Conservation (phyloP, 176 grass and related monocot genomes). For the Triticum turgidum region DNA sequence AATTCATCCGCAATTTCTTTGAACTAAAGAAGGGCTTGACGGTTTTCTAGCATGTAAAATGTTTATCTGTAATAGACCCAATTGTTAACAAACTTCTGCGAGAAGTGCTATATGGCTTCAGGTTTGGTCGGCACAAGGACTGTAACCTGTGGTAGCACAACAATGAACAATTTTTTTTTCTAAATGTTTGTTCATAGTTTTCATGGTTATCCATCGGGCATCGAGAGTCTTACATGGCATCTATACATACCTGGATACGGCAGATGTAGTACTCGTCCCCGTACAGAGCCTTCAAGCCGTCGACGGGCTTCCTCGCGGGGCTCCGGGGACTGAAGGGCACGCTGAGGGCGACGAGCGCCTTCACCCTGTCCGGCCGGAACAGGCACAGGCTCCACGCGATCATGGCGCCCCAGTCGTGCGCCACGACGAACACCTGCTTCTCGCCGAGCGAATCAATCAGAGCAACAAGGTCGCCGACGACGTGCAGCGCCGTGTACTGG, state of each 20-base stretch:
- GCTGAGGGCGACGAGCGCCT: constrained; percentile 54
- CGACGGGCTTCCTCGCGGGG: constrained; percentile 37
- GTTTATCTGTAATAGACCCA: too few relatives aligned
- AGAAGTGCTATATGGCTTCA: too few relatives aligned
- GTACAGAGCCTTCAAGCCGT: constrained; percentile 39
- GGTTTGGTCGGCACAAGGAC: too few relatives aligned
- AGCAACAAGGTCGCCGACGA: constrained; percentile 38
- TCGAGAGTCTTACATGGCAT: neutral
- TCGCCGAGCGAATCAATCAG: constrained; percentile 22
- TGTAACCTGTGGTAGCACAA: too few relatives aligned
- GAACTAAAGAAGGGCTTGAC: too few relatives aligned
- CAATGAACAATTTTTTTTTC: too few relatives aligned
- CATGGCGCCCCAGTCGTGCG: constrained; percentile 66
- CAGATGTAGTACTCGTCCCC: constrained; percentile 70
- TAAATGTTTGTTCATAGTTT: neutral
- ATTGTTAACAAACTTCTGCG: too few relatives aligned
- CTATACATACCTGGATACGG: neutral
- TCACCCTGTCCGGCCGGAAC: constrained; percentile 56
- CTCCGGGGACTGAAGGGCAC: constrained; percentile 45
- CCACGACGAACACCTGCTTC: constrained; percentile 50
- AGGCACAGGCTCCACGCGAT: constrained; percentile 55
- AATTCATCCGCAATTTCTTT: too few relatives aligned
- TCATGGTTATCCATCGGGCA: neutral
- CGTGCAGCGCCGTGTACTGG: constrained; percentile 30
- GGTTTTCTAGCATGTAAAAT: too few relatives aligned